Evolutionary conservation across 2,329 filamentous ascomycete genomes (phyloP), one percentile per base, ranked within the genome.

Genomic region (Dryadomyces quercus-mongolicae): DNA sequence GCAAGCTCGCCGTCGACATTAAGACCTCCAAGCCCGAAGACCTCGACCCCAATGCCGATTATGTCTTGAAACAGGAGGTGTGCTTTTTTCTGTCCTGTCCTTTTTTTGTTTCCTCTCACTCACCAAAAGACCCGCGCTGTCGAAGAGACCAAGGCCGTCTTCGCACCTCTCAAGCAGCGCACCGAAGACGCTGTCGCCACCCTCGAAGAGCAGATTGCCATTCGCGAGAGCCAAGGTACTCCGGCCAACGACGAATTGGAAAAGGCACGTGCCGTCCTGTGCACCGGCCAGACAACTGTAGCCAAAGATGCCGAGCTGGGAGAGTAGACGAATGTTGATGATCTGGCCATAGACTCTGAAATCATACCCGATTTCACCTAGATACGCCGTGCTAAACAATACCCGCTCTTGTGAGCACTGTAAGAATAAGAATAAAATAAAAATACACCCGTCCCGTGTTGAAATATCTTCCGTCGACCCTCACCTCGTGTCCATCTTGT

Each of bases 141-240:
- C n/a, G 82, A 90, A 60, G 88, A 98, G 71, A 97, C 93, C 9
- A 86, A 86, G 66, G 86, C 83, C 54, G 81, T 97, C 31, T 86
- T 97, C 62, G 84, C 77, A 2, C 81, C 81, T 1, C 71, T 97
- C 60, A 79, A 78, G 62, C 67, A 80, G 64, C 85, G 88, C 64
- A 89, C 96, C 61, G 70, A 69, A 48, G 81, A 85, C 54, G 85
- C 89, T 1, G 72, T 91, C 44, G 74, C 78, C 55, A 88, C 84
- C 65, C 74, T 96, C 50, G 82, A 94, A 70, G 79, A 85, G 60
- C 77, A 88, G 67, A 74, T 96, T 62, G 87, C 90, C 61, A 72
- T 79, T n/a, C 70, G 70, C 31, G 80, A 74, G 61, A 71, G 73
- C 59, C 71, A 70, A 54, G 25, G 47, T 13, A 71, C 65, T 1